Evolutionary conservation across 2,329 filamentous ascomycete genomes (phyloP).

Genomic region (Hymenoscyphus repandus): DNA sequence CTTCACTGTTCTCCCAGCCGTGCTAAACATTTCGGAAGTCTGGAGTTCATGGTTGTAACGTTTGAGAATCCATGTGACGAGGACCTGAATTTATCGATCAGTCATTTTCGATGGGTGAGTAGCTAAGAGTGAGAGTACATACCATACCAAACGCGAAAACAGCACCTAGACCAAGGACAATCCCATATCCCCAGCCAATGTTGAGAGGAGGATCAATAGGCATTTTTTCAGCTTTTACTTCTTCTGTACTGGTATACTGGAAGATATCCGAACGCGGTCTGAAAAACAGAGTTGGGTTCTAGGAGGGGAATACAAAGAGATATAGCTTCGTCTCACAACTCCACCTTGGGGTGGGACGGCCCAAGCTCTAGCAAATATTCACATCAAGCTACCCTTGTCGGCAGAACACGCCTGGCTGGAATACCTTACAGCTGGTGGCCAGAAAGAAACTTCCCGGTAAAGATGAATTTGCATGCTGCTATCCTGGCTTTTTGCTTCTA

Average conservation of each 20-base stretch:
- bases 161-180: conserved; percentile 55
- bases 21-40: conserved; percentile 90
- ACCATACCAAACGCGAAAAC: conserved; percentile 62
- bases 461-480: neutral
- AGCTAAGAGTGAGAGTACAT: conserved; percentile 8
- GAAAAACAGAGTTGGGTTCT: neutral
- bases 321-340: neutral
- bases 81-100: conserved; percentile 20
- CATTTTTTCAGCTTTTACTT: conserved; percentile 18
- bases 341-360: neutral
- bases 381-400: neutral
- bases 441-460: neutral
- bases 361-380: neutral
- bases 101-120: neutral
- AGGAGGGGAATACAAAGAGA: neutral
- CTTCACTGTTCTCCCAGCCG: conserved; percentile 82
- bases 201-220: conserved; percentile 29
- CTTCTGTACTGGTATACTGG: neutral
- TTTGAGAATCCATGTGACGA: conserved; percentile 33
- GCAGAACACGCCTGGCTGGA: neutral
- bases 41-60: conserved; percentile 71
- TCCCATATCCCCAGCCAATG: conserved; percentile 55
- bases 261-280: neutral
- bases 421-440: neutral
- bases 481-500: neutral